Conservation (phyloP, 1,284 basidiomycete genomes). For the Rhodotorula mucilaginosa region DNA sequence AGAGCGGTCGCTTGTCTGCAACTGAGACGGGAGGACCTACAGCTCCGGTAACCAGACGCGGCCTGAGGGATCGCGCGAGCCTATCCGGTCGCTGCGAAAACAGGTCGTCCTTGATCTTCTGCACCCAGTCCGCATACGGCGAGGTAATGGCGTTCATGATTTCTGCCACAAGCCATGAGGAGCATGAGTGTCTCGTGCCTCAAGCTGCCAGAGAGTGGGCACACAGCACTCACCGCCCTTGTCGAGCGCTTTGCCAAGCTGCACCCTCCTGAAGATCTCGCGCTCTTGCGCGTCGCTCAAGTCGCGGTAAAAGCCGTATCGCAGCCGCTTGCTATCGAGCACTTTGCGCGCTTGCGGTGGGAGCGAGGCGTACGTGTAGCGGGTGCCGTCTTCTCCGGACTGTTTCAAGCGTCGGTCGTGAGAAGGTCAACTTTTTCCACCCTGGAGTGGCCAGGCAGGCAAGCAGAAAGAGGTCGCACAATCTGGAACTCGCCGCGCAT, state of each 20-base stretch:
- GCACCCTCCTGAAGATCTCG: constrained; percentile 20
- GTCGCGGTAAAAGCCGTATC: constrained; percentile 21
- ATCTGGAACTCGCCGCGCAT: constrained; percentile 1
- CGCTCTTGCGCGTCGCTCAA: constrained; percentile 12
- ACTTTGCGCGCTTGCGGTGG: background rate
- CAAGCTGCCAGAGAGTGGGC: too few relatives aligned
- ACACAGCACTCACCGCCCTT: constrained; percentile 1
- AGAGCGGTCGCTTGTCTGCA: background rate
- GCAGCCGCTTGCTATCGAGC: constrained; percentile 10
- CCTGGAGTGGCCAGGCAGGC: background rate
- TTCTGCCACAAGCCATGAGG: background rate
- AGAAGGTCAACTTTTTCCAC: background rate
- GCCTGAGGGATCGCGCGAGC: background rate
- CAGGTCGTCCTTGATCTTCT: background rate
- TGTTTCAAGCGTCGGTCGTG: background rate
- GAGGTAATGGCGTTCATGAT: background rate
- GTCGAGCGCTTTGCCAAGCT: constrained; percentile 14
- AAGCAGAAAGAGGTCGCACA: background rate
- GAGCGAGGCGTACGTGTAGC: background rate
- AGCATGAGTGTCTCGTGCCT: background rate
- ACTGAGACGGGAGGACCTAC: background rate
- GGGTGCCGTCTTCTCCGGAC: background rate
- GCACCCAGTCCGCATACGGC: constrained; percentile 3
- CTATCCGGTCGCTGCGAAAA: background rate
- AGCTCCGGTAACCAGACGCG: background rate